Evolutionary conservation across 345 rosid species (phyloP).

Genomic region (Cardiospermum halicacabum): DNA sequence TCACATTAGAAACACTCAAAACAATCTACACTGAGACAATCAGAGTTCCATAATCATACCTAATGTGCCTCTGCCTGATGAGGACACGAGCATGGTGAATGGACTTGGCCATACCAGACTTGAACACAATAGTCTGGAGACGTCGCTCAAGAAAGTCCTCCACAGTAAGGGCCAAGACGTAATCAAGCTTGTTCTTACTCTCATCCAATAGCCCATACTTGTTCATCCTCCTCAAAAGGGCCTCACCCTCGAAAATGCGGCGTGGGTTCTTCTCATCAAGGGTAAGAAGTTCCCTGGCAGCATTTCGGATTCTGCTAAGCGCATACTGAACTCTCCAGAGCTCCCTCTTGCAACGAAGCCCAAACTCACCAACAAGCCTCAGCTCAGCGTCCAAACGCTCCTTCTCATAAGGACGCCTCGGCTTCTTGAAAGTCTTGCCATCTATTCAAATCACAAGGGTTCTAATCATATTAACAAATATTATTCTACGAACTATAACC

Average conservation of each 20-base stretch:
- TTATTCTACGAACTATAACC: neutral
- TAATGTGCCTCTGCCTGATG: conserved; percentile 38
- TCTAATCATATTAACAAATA: neutral
- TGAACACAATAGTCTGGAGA: conserved; percentile 36
- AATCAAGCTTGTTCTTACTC: conserved; percentile 38
- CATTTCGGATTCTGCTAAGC: conserved; percentile 34
- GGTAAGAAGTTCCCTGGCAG: conserved; percentile 33
- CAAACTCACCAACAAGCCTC: conserved; percentile 37
- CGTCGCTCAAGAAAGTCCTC: conserved; percentile 41
- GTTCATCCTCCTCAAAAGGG: conserved; percentile 35
- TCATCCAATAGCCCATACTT: conserved; percentile 34
- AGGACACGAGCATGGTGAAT: conserved; percentile 41
- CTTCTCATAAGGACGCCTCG: conserved; percentile 39
- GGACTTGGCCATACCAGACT: conserved; percentile 24
- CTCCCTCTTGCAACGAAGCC: conserved; percentile 38
- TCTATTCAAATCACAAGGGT: conserved; percentile 12
- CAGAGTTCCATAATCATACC: conserved; percentile 15
- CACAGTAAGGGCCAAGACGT: conserved; percentile 36
- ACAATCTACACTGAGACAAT: neutral
- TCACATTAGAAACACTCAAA: neutral
- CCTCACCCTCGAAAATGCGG: conserved; percentile 36
- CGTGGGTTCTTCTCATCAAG: conserved; percentile 38
- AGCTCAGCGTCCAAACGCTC: conserved; percentile 27
- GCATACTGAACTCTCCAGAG: conserved; percentile 43
- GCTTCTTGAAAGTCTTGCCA: conserved; percentile 39